These are phyloP conservation scores for Mycena olivaceomarginata DNA, from an alignment of 768 basidiomycete species.

Conservation along the genomic window DNA sequence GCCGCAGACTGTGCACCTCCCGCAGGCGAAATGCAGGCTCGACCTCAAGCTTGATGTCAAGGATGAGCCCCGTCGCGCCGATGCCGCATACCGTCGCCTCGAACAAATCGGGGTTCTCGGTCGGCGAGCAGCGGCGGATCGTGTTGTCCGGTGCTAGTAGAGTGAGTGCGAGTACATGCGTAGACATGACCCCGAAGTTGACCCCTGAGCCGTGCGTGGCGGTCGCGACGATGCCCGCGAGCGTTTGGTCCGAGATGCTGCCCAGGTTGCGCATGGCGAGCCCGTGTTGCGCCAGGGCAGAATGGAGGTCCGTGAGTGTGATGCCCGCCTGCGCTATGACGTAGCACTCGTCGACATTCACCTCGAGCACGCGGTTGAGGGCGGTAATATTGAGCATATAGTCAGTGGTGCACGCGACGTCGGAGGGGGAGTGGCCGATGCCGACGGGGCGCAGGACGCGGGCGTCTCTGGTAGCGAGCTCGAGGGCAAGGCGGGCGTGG, in stretches of 20 bases:
- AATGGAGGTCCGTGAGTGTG: conserved; percentile 84
- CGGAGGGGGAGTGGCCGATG: conserved; percentile 94
- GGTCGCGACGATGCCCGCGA: conserved; percentile 94
- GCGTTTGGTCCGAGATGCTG: conserved; percentile 96
- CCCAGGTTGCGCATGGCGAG: conserved; percentile 96
- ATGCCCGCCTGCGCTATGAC: conserved; percentile 88
- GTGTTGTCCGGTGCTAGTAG: conserved; percentile 87
- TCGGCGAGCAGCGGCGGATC: conserved; percentile 79
- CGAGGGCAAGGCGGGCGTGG: conserved; percentile 85
- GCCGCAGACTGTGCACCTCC: conserved; percentile 78
- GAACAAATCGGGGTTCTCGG: conserved; percentile 85
- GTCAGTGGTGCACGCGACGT: conserved; percentile 92
- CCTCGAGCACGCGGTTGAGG: conserved; percentile 64
- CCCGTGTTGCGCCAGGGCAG: conserved; percentile 74
- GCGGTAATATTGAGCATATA: conserved; percentile 90
- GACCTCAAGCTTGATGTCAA: conserved; percentile 85
- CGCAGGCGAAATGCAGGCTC: conserved; percentile 89
- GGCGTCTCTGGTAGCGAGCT: conserved; percentile 85
- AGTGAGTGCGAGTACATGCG: conserved; percentile 84
- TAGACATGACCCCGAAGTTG: conserved; percentile 86
- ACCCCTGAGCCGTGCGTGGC: conserved; percentile 96
- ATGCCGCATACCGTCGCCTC: conserved; percentile 93
- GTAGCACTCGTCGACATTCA: conserved; percentile 75
- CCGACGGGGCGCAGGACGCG: conserved; percentile 89
- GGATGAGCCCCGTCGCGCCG: conserved; percentile 92